Conservation (phyloP, 1,284 basidiomycete species). For the Ustilago lituana region DNA sequence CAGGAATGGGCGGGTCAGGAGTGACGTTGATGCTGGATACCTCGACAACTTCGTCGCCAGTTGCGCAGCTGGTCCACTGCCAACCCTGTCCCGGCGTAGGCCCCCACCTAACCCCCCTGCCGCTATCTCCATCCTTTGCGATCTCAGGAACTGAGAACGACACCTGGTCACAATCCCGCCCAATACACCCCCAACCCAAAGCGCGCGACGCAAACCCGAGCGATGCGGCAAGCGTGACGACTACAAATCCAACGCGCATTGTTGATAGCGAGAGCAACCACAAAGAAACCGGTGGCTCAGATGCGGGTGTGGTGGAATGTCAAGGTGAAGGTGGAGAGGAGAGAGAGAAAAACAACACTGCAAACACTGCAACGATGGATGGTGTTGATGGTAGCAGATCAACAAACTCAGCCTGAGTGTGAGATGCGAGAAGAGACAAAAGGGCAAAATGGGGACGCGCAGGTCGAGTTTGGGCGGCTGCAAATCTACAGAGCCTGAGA, state of each 20-base stretch:
- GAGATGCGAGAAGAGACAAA: no score
- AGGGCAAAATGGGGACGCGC: no score
- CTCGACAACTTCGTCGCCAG: constrained; percentile 44
- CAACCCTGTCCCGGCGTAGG: constrained; percentile 44
- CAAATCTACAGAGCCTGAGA: no score
- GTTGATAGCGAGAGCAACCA: no score
- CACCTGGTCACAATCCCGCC: constrained; percentile 46
- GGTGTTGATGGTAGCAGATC: no score
- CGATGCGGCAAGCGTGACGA: constrained; percentile 28
- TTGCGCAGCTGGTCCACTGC: constrained; percentile 61
- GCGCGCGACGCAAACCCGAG: constrained; percentile 36
- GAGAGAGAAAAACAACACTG: no score
- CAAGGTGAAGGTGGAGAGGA: no score
- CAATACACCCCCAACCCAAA: constrained; percentile 45
- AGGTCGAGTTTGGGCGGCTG: no score
- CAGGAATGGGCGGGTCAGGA: constrained; percentile 63
- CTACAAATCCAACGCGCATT: constrained; percentile 28
- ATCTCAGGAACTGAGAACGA: constrained; percentile 32
- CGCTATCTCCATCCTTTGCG: constrained; percentile 2
- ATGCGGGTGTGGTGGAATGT: no score
- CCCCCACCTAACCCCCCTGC: background rate
- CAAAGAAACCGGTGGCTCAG: no score
- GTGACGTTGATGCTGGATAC: constrained; percentile 55
- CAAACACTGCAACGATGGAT: no score
- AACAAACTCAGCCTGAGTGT: no score